Base-by-base conservation (phyloP, 2,329 filamentous ascomycete genomes). In the Periconia sp. region DNA sequence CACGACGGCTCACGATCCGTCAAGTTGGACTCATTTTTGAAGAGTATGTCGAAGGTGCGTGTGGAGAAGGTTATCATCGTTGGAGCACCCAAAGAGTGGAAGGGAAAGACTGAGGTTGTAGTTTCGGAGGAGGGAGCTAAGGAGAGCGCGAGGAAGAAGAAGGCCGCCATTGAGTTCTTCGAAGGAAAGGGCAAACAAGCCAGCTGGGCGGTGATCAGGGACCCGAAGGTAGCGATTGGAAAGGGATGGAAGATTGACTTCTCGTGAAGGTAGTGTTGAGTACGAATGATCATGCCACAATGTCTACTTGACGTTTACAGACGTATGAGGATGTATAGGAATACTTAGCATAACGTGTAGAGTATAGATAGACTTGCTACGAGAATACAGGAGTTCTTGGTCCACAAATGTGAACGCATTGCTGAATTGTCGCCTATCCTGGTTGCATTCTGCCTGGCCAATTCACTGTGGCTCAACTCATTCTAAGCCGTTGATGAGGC, bases 1-100 rank as follows among this genome's bases (percentile, higher is more conserved):
- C 53, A 52, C 23, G 50, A 41, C 5, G 55, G 48, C n/a, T 81
- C 58, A 70, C 80, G 79, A 57, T 80, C 80, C 4, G 73, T 84
- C 51, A 81, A 88, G 70, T 82, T 84, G 12, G 85, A 86, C 26
- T 78, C 81, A 23, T 97, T 91, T 77, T 72, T 92, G 50, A 88
- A 92, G 78, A 78, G 74, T 5, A 95, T 96, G 87, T 78, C 80
- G 21, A 78, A 81, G 31, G 90, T 97, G 3, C 75, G 80, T 6
- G 84, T 97, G 1, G 91, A 96, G 74, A 91, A 87, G 73, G 81
- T 97, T 41, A 78, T 97, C 33, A 60, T 99, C 35, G 84, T 97
- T 15, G 89, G 89, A 31, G 89, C 89, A 3, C 88, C 90, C 1
- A 75, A 79, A 23, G 72, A 74, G 15, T 96, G 91, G 92, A 80